Evolutionary conservation across 345 rosid genomes (phyloP), one percentile per base, ranked within the genome.

Genomic region (Corchorus capsularis): DNA sequence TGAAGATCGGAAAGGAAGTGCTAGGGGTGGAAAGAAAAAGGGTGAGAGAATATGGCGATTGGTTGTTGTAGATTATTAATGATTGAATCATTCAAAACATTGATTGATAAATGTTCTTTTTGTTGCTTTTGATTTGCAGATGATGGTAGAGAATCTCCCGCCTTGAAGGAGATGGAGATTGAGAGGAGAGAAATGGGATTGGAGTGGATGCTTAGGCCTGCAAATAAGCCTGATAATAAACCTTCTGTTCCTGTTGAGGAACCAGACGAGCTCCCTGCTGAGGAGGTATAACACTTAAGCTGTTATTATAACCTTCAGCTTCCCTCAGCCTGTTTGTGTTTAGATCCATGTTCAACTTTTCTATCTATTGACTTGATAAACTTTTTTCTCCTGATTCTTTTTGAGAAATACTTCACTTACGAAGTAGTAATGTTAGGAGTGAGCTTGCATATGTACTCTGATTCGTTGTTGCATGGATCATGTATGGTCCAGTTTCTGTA

Each of bases 151-250:
- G 80, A 52, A 66, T 77, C 79, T 19, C 46, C 73, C 20, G 63
- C 78, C 54, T 7, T 47, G 27, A 83, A 77, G 60, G 84, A 85
- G 6, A 82, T 81, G 57, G 89, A 90, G 49, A 87, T 84, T 79
- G 88, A 67, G 37, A 89, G 99, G 71, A 91, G 83, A 74, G 90
- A 84, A 54, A 86, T 85, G 78, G 99, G 98, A 16, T 86, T 96
- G 41, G 98, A 91, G 65, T 96, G 93, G 92, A 96, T 96, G 99
- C 82, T 93, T 45, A 87, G 85, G 69, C 94, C 98, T 17, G 83
- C 86, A 9, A 82, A 77, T n/a, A 84, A 75, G 75, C 52, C 77
- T 6, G 86, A 84, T 54, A 83, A 63, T 64, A 77, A 37, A 60
- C 84, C 89, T 69, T 41, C 79, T 17, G 67, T 77, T 37, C 79